Evolutionary conservation across 2,329 filamentous ascomycete genomes (phyloP), one percentile per base, ranked within the genome.

Genomic region (Talaromyces sp.): DNA sequence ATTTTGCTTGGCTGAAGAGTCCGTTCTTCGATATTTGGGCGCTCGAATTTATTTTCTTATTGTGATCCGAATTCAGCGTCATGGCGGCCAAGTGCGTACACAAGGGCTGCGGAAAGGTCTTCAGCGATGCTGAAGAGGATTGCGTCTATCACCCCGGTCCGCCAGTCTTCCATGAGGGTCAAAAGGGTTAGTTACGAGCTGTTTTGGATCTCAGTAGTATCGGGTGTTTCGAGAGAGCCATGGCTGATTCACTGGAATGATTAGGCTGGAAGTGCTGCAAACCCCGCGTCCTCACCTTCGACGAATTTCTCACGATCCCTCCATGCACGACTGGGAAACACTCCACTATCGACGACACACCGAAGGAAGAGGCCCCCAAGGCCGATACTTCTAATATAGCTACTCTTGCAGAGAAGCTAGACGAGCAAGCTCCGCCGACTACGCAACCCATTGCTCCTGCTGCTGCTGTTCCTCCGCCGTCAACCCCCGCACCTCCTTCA

Each of bases 251-350:
- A 17, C 62, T 54, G 28, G n/a, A 55, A 42, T 63, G 56, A 62
- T 62, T 61, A 97, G 93, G 95, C 73, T 98, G 95, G 93, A 96
- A 96, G 81, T 99, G 95, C 82, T 99, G 95, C 85, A 98, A 97
- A 80, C 89, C 93, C 61, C 90, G 95, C 71, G 92, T 98, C 70
- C 83, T 99, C 70, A 97, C 92, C 63, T 99, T 99, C 75, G 95
- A 99, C 78, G 95, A 99, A 79, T 99, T 99, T 82, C 91, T 99
- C 77, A 77, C 82, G 63, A 98, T 99, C 69, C 82, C 90, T 56
- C 93, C 95, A 42, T 99, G 95, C 83, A 96, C 95, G 28, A 90
- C 88, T 13, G 95, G 95, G 71, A 93, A 88, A 70, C 95, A 99
- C 81, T 95, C 91, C 62, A 92, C 91, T 13, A 90, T 95, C 64